phyloP scores from a whole-genome alignment of 225 moss, liverwort and hornwort genomes.

The Lunularia cruciata region DNA sequence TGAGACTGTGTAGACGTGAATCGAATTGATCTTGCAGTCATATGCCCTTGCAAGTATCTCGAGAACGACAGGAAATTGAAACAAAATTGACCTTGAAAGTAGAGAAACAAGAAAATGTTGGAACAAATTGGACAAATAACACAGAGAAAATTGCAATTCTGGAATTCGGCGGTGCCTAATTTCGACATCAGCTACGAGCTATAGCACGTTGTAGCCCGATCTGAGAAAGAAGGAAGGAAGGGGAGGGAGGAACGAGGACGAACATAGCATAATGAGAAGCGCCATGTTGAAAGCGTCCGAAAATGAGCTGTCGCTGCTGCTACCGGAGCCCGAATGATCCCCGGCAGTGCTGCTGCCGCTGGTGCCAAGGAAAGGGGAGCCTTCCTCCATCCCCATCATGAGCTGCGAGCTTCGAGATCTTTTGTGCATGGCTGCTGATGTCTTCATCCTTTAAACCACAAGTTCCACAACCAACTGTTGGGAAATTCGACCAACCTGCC shows the following conservation, averaged over 20 bases:
- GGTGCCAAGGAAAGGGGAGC: constrained; percentile 20
- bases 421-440: constrained; percentile 34
- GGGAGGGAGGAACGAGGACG: constrained; percentile 10
- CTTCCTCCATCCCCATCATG: constrained; percentile 47
- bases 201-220: too few species aligned
- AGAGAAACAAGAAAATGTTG: too few species aligned
- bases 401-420: constrained; percentile 44
- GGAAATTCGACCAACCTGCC: neutral
- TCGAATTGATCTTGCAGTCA: too few species aligned
- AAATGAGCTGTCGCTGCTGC: neutral
- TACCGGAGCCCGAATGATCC: neutral
- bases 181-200: too few species aligned
- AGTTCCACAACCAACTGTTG: neutral
- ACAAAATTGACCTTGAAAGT: too few species aligned
- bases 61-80: too few species aligned
- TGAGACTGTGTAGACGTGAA: too few species aligned
- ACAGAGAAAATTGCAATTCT: too few species aligned
- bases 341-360: constrained; percentile 23
- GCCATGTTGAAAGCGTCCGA: constrained; percentile 49
- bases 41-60: too few species aligned
- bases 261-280: constrained; percentile 46
- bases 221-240: neutral
- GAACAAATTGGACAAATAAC: too few species aligned
- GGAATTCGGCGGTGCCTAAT: too few species aligned
- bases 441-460: neutral